Percentiles rank a stretch among this genome's conserved stretches.
phyloP scores from a whole-genome alignment of 192 early-diverging fungal genomes.

The Coemansia sp. region DNA sequence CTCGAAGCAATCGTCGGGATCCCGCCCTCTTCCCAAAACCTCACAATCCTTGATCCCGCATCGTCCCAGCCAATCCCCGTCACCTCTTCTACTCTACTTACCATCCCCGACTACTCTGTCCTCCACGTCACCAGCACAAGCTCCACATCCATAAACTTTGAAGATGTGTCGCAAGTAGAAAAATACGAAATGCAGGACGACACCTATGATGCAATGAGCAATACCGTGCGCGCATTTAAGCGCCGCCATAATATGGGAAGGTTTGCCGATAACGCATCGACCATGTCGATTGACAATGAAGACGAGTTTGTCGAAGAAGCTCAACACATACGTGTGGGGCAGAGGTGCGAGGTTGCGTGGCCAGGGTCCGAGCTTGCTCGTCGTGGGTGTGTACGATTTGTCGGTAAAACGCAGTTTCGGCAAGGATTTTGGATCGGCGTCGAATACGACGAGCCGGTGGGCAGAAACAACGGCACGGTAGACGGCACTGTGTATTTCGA shows the following conservation, averaged over 20 bases:
- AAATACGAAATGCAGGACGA: constrained; percentile 91
- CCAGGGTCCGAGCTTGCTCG: constrained; percentile 17
- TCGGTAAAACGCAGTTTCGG: constrained; percentile 78
- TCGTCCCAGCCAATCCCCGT: not conserved
- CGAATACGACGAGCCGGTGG: constrained; percentile 94
- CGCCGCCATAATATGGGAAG: constrained; percentile 84
- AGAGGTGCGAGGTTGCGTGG: constrained; percentile 78
- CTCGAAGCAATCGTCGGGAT: constrained; percentile 93
- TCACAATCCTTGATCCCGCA: constrained; percentile 15
- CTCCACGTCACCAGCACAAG: constrained; percentile 59
- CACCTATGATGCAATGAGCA: constrained; percentile 79
- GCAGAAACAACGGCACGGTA: constrained; percentile 90
- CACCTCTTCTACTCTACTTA: not conserved
- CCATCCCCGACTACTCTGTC: constrained; percentile 68
- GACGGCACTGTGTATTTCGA: constrained; percentile 77
- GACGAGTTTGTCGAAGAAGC: constrained; percentile 67
- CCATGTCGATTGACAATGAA: constrained; percentile 80
- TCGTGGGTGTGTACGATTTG: constrained; percentile 67
- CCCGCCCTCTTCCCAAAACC: constrained; percentile 62
- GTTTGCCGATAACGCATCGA: constrained; percentile 76
- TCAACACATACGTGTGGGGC: constrained; percentile 66
- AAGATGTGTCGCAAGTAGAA: constrained; percentile 85
- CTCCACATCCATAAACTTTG: constrained; percentile 65
- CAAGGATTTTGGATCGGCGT: constrained; percentile 91
- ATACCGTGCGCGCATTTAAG: constrained; percentile 88